Base-by-base conservation (phyloP, 2,329 filamentous ascomycete genomes). In the Apiospora sp. region DNA sequence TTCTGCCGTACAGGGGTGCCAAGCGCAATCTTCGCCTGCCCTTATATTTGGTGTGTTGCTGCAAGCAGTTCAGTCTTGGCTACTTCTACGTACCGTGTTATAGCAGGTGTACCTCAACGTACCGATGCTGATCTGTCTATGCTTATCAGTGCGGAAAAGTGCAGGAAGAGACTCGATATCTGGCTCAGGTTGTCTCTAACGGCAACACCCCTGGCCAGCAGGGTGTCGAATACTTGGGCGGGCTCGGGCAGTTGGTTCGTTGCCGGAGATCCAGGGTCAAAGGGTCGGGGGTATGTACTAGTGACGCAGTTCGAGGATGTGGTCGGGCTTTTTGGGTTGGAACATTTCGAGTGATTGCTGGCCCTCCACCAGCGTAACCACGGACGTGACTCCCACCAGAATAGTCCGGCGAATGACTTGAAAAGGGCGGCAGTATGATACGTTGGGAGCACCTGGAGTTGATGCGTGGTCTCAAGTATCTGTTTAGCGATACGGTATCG, bases 1-100 rank as follows among this genome's bases (percentile, higher is more conserved):
- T 24, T 22, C 24, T 27, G 1, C 93, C 93, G 75, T 95, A 95
- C 3, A 95, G 83, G 0, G 93, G 93, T 0, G 91, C 87, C 1
- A 95, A 84, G 77, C 95, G 93, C 34, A 68, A 6, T 3, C 24
- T 27, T 10, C 30, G 58, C 22, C 2, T 41, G 13, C 58, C 16
- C 4, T 4, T 41, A 22, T 41, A 3, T 10, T n/a, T n/a, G 22
- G 12, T 5, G 12, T 19, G 3, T 22, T 1, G 13, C 58, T 64
- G 5, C 8, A 14, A 19, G 10, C 10, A 5, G 8, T 6, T 64
- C 14, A 64, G 58, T 24, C 41, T 41, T n/a, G 49, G 1, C n/a
- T 24, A 5, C 12, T 13, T 0, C 2, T 19, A 13, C 2, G 4
- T 2, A 14, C 0, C 1, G 37, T 41, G 37, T 10, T 6, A 5